Conservation (phyloP, 257 asterid species). For the Solanum clarkiae region DNA sequence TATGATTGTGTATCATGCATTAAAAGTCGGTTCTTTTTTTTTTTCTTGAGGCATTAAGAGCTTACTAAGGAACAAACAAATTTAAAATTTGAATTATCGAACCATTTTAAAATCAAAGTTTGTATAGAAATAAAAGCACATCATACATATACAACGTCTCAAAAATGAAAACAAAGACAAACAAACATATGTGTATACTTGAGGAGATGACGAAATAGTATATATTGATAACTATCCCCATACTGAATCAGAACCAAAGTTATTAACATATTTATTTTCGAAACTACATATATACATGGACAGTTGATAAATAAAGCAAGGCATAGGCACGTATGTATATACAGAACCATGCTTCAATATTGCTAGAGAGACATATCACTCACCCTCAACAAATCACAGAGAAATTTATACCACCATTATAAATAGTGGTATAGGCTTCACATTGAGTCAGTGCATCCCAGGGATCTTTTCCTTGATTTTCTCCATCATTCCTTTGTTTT, state of each 20-base stretch:
- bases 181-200: too few species aligned
- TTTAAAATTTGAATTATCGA: not conserved
- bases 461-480: slow-evolving; percentile 11
- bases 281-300: not conserved
- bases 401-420: not conserved
- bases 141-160: not conserved
- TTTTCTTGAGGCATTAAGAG: too few species aligned
- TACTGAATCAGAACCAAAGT: not conserved
- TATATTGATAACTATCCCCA: not conserved
- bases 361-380: not conserved
- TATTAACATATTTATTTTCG: not conserved
- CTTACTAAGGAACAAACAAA: not conserved
- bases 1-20: too few species aligned
- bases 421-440: not conserved
- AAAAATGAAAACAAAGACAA: too few species aligned
- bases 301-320: not conserved
- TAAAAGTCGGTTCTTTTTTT: not conserved
- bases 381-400: not conserved
- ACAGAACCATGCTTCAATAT: not conserved
- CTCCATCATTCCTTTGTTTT: not conserved
- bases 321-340: not conserved
- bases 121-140: not conserved
- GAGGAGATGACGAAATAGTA: too few species aligned
- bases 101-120: not conserved
- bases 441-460: not conserved